Base-by-base conservation (phyloP, 2,329 filamentous ascomycete genomes). In the Exophiala sp. region DNA sequence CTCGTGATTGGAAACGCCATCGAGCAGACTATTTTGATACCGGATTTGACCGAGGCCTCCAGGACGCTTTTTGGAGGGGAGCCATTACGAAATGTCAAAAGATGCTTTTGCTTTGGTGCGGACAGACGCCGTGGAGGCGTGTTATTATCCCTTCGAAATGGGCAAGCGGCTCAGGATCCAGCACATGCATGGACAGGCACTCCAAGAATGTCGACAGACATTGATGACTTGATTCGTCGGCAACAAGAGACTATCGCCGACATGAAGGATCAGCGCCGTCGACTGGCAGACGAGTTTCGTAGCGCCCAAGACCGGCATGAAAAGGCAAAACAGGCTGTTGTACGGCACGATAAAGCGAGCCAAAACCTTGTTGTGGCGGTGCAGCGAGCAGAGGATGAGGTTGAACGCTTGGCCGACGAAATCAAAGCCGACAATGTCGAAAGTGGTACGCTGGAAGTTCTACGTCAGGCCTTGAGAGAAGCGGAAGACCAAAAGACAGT, bases 21-120 rank as follows among this genome's bases (percentile, higher is more conserved):
- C 48, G 94, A 99, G 58, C 91, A 96, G 68, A 83, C 86, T 6
- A 82, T 96, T 5, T 76, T 99, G 1, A 83, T 96, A 50, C 77
- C 84, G 51, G 77, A 86, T 29, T 77, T 88, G 24, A 70, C 77
- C 1, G 80, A 89, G 52, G 94, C 86, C 1, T 77, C 86, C 40
- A 72, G 77, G 3, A 80, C 88, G 42, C 88, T 96, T 80, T 53
- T 55, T 47, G 47, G 47, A 33, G 50, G 77, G 79, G 49, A 77
- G 75, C 18, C 73, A 73, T 43, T 62, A 16, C 77, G 72, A 11
- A 92, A 96, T 59, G 88, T 92, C 9, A 81, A 76, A 49, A 81
- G 84, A 52, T 92, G 88, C 62, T 83, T 66, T 52, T 72, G 69
- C 52, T 71, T 94, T 55, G 81, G 84, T 50, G 79, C 86, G 57